Conservation (phyloP, 1,284 basidiomycete species). For the Rhodotorula sp. region DNA sequence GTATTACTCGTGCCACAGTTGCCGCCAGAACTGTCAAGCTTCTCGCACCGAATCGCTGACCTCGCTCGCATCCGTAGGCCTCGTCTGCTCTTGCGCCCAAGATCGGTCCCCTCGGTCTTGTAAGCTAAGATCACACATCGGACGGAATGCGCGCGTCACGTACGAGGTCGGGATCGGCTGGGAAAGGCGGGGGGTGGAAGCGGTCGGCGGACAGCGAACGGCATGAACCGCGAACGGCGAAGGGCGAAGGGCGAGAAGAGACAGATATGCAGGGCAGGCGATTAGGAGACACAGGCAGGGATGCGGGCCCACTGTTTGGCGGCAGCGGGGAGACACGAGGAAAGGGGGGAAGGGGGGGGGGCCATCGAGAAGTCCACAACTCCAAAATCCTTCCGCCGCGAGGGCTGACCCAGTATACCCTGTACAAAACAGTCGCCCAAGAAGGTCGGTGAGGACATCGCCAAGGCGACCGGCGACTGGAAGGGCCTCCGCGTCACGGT, state of each 20-base stretch:
- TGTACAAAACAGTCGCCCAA: slow-evolving; percentile 77
- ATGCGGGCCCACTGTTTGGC: not conserved
- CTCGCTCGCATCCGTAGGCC: slow-evolving; percentile 52
- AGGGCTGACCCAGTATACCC: not conserved
- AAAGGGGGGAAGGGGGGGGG: too few relatives aligned
- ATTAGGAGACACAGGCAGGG: too few relatives aligned
- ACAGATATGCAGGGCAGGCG: too few relatives aligned
- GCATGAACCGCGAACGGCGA: too few relatives aligned
- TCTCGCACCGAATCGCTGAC: not conserved
- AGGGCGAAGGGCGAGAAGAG: too few relatives aligned
- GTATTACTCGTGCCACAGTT: not conserved
- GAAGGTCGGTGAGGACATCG: slow-evolving; percentile 99
- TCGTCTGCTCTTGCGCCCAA: slow-evolving; percentile 98
- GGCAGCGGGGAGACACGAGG: not conserved
- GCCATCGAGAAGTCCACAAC: not conserved
- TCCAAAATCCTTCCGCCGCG: not conserved
- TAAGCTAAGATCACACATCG: slow-evolving; percentile 55
- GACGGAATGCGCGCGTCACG: not conserved
- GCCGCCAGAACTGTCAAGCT: too few relatives aligned
- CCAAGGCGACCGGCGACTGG: slow-evolving; percentile 97
- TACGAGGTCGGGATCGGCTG: not conserved
- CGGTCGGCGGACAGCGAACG: too few relatives aligned
- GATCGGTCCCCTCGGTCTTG: slow-evolving; percentile 99
- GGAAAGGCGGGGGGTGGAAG: not conserved
- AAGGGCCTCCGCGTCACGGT: slow-evolving; percentile 99